Evolutionary conservation across 2,329 filamentous ascomycete genomes (phyloP), one percentile per base, ranked within the genome.

Genomic region (Fusarium burgessii): DNA sequence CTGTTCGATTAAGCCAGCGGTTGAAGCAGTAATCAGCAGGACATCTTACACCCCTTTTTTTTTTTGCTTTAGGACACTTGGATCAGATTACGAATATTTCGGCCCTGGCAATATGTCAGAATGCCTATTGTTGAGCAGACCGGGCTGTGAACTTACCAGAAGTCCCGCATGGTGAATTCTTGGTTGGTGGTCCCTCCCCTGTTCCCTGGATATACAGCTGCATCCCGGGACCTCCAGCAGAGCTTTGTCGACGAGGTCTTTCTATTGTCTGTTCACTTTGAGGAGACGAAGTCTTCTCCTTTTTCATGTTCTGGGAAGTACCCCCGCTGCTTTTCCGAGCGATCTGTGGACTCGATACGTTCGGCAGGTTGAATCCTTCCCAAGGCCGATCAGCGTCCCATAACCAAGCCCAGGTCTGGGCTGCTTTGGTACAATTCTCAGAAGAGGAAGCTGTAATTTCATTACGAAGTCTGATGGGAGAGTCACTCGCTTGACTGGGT

Each of bases 321-420:
- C 43, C 23, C 17, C 50, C 35, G 12, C 32, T 38, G 40, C 25
- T 41, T 36, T 36, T 33, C 14, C 17, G 27, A 15, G 20, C 13
- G 25, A 15, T 25, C 18, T 25, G 23, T 13, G 35, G 41, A 9
- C 43, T 42, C 18, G 20, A 17, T 29, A 43, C 15, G 23, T 33
- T 14, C 2, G 35, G 40, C 27, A 33, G 43, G 14, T 12, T 52
- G 13, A 58, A 65, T 7, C 51, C 68, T 56, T 71, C 68, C 59
- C 58, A 51, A 10, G 64, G 68, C 10, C 64, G 64, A 47, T 71
- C 64, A 36, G 29, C 12, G 17, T 36, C 27, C 32, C 40, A 66
- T 17, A 71, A 20, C 68, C 68, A 71, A 35, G 36, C 29, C 51
- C 47, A 47, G 18, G 33, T 25, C 13, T 23, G 42, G 7, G 47